These are phyloP conservation scores for Colletotrichum siamense DNA, from an alignment of 2,329 filamentous ascomycete genomes.

Conservation along the genomic window DNA sequence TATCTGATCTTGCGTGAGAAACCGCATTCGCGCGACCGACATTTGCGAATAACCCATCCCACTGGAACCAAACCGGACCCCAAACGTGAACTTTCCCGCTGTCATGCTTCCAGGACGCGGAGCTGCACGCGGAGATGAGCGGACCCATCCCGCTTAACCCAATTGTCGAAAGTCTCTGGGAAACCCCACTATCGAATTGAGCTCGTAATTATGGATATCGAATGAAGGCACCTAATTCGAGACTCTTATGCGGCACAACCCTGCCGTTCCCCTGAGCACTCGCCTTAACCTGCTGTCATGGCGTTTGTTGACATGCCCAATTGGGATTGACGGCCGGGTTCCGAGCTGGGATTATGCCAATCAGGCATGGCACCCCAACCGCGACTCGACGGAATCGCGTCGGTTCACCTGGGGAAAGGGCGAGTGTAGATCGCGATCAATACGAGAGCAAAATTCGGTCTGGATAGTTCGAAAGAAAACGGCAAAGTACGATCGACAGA, in stretches of 20 bases:
- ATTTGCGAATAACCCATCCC: not conserved
- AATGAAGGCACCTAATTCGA: constrained; percentile 3
- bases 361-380: not conserved
- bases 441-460: not conserved
- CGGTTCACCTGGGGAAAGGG: not conserved
- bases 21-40: not conserved
- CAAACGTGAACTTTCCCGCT: not conserved
- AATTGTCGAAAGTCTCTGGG: not conserved
- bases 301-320: constrained; percentile 1
- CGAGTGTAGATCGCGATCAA: constrained; percentile 8
- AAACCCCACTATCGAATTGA: not conserved
- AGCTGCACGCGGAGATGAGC: constrained; percentile 14
- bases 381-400: not conserved
- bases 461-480: not conserved
- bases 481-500: not conserved
- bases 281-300: constrained; percentile 10
- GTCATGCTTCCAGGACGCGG: not conserved
- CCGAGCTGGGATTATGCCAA: not conserved
- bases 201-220: constrained; percentile 21
- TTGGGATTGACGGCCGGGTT: not conserved
- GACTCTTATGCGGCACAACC: constrained; percentile 6
- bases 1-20: not conserved
- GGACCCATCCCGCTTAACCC: constrained; percentile 6
- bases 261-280: constrained; percentile 8
- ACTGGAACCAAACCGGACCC: not conserved